phyloP scores from a whole-genome alignment of 345 rosid species.

The Moricandia arvensis region DNA sequence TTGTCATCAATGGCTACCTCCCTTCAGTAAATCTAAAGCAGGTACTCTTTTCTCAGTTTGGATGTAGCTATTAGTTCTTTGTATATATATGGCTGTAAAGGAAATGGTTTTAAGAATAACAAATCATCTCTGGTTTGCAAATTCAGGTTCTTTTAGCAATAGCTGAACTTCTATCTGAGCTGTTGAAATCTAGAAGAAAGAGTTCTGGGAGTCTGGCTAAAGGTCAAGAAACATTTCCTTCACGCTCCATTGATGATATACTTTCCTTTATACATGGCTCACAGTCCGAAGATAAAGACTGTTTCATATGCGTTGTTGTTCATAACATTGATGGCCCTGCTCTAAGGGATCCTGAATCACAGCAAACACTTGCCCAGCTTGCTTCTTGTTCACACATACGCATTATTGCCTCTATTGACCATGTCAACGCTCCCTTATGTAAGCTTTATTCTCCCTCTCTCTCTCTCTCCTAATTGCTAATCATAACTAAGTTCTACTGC shows the following conservation, averaged over 20 bases:
- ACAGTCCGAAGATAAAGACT: slow-evolving; percentile 48
- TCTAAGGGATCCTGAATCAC: slow-evolving; percentile 75
- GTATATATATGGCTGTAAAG: not conserved
- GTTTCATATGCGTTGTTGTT: slow-evolving; percentile 63
- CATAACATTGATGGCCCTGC: slow-evolving; percentile 92
- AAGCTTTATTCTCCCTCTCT: slow-evolving; percentile 37
- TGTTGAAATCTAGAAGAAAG: slow-evolving; percentile 50
- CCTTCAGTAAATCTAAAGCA: slow-evolving; percentile 80
- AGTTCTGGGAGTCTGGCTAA: slow-evolving; percentile 36
- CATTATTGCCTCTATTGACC: slow-evolving; percentile 82
- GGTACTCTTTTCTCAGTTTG: slow-evolving; percentile 40
- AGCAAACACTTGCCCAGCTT: slow-evolving; percentile 69
- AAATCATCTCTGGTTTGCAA: not conserved
- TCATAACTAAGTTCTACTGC: too few species aligned
- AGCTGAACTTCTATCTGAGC: slow-evolving; percentile 72
- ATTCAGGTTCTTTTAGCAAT: slow-evolving; percentile 58
- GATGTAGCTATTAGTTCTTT: not conserved
- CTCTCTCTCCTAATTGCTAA: too few species aligned
- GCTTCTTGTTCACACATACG: slow-evolving; percentile 79
- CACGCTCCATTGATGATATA: slow-evolving; percentile 72
- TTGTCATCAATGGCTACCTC: slow-evolving; percentile 88
- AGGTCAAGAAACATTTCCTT: slow-evolving; percentile 57
- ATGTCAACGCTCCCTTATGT: slow-evolving; percentile 82
- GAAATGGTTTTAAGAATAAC: not conserved
- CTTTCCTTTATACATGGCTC: slow-evolving; percentile 56